These are phyloP conservation scores for Phlebiopsis flavidoalba DNA, from an alignment of 768 basidiomycete genomes.

Conservation along the genomic window DNA sequence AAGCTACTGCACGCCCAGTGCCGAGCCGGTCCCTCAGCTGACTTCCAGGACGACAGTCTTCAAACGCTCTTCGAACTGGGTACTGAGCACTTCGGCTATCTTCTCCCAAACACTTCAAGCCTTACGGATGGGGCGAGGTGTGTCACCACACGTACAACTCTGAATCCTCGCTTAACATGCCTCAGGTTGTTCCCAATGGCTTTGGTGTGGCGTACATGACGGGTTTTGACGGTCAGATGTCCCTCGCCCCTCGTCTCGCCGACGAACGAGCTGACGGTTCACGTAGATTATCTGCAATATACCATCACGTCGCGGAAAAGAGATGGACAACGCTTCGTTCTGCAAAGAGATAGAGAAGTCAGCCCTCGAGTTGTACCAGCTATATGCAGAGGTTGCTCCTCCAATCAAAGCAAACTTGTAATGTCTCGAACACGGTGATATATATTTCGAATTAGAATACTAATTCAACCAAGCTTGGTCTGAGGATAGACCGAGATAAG, in stretches of 20 bases:
- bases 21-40: conserved; percentile 52
- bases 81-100: conserved; percentile 84
- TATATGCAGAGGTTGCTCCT: conserved; percentile 25
- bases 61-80: conserved; percentile 73
- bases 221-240: conserved; percentile 32
- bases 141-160: too few relatives aligned
- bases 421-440: background rate
- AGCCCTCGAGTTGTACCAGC: conserved; percentile 62
- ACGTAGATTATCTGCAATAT: conserved; percentile 71
- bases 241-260: background rate
- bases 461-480: too few relatives aligned
- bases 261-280: background rate
- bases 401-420: background rate
- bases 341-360: conserved; percentile 61
- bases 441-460: too few relatives aligned
- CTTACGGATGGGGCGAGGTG: conserved; percentile 93
- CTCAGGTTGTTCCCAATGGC: conserved; percentile 85
- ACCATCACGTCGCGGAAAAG: conserved; percentile 83
- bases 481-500: too few relatives aligned
- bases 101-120: conserved; percentile 80
- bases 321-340: conserved; percentile 77
- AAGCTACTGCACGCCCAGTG: conserved; percentile 64
- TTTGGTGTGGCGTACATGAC: conserved; percentile 96
- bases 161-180: too few relatives aligned
- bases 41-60: conserved; percentile 74